A percentile compares a stretch with the other conserved stretches of the same genome.
Evolutionary conservation across 352 stramenopile species (phyloP).

Genomic region (Elongisporangium prolatum): DNA sequence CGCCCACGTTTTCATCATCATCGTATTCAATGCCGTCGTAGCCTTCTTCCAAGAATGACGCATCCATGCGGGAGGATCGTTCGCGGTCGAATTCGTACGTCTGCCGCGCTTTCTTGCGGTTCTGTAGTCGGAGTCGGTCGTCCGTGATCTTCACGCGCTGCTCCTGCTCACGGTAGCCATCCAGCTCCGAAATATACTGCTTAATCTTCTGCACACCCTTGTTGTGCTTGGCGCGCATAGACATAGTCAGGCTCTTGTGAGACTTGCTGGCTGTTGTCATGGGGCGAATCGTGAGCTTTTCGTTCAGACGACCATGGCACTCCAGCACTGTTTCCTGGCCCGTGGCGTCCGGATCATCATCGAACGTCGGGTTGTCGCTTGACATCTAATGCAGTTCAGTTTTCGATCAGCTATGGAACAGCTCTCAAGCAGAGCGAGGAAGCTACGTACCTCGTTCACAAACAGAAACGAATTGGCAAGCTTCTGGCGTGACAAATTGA

Average conservation of each 20-base stretch:
- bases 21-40: conserved; percentile 78
- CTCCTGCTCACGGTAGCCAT: conserved; percentile 79
- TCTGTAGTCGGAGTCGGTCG: conserved; percentile 76
- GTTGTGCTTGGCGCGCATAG: conserved; percentile 87
- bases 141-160: conserved; percentile 84
- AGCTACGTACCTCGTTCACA: conserved; percentile 46
- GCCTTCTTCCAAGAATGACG: conserved; percentile 77
- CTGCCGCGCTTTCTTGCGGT: conserved; percentile 83
- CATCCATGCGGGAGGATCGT: conserved; percentile 72
- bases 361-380: conserved; percentile 55
- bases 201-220: conserved; percentile 85
- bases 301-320: conserved; percentile 71
- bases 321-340: conserved; percentile 80
- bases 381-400: conserved; percentile 26
- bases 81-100: conserved; percentile 77
- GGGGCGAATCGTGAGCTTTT: conserved; percentile 86
- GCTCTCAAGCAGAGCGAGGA: too few species aligned
- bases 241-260: conserved; percentile 86
- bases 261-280: conserved; percentile 82
- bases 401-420: too few species aligned
- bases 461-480: conserved; percentile 86
- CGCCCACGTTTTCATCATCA: conserved; percentile 76
- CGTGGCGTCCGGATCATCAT: conserved; percentile 53
- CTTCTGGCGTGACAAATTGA: conserved; percentile 81
- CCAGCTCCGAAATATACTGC: conserved; percentile 82